Base-by-base conservation (phyloP, 257 asterid genomes). In the Paraleonurus japonicus region DNA sequence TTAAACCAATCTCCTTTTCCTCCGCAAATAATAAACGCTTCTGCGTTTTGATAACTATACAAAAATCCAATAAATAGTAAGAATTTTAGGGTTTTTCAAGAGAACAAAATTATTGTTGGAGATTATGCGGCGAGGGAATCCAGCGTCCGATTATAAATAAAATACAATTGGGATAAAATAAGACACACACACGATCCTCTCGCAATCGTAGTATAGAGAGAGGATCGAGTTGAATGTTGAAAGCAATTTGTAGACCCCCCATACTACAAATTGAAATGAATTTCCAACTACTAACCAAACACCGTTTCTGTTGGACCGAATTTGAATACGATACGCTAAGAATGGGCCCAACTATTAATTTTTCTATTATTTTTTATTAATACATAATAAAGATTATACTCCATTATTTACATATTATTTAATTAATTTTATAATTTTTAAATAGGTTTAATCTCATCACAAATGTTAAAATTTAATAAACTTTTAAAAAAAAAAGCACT, bases 111-210 rank as follows among this genome's bases (percentile, higher is more conserved):
- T 43, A 1, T 48, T 17, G 54, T 20, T 2, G 47, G 10, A 69
- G 35, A 4, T 41, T 27, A 23, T 59, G 71, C 53, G 75, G 76
- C 79, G 84, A 80, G 71, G 62, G 61, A 80, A 81, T 80, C 81
- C 60, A 74, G 78, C 22, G 22, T n/a, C 9, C 1, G 54, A 47
- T n/a, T 47, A 3, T 28, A 28, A 72, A 69, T 61, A 58, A 22
- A 33, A 63, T 7, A 12, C 71, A 33, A 22, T 51, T 71, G 61
- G 39, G 80, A 76, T 12, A 26, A 69, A 54, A 10, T 61, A 1
- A 6, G 4, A 32, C 5, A 28, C 33, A 0, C 3, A 51, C 20
- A 43, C 16, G 43, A 72, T 48, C 58, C 32, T 16, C 37, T 57
- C 37, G 50, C 24, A 30, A 13, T 54, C 26, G 37, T 32, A n/a